These are phyloP conservation scores for Colletotrichum sidae DNA, from an alignment of 2,329 filamentous ascomycete genomes.

Conservation along the genomic window DNA sequence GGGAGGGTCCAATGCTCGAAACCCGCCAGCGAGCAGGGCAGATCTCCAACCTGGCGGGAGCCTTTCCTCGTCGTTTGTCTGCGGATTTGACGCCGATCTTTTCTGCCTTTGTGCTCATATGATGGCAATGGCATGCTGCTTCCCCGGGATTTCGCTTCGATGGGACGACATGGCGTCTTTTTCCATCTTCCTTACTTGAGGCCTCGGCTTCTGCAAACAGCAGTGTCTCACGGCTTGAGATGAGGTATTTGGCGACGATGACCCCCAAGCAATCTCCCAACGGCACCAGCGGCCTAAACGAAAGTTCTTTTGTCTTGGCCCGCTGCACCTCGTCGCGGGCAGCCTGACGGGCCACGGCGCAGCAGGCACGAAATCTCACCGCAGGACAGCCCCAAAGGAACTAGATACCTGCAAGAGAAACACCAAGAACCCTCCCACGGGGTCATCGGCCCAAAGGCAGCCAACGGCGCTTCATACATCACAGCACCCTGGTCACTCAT, in stretches of 20 bases:
- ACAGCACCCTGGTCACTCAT: background rate
- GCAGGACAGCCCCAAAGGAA: background rate
- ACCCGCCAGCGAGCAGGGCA: background rate
- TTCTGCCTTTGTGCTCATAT: conserved; percentile 9
- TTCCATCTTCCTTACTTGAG: too few relatives aligned
- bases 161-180: too few relatives aligned
- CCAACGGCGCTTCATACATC: conserved; percentile 15
- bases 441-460: conserved; percentile 4
- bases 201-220: too few relatives aligned
- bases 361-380: conserved; percentile 19
- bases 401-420: too few relatives aligned
- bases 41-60: conserved; percentile 2
- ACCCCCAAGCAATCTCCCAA: conserved; percentile 25
- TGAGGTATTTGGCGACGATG: too few relatives aligned
- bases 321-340: conserved; percentile 2
- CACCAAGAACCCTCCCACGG: too few relatives aligned
- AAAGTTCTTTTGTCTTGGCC: conserved; percentile 9
- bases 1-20: conserved; percentile 14
- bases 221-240: too few relatives aligned
- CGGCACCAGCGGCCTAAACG: conserved; percentile 8
- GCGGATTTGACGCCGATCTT: conserved; percentile 9
- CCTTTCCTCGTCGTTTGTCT: conserved; percentile 10
- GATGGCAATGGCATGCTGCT: background rate
- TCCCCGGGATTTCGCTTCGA: background rate
- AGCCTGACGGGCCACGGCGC: conserved; percentile 27